A percentile compares a stretch with the other conserved stretches of the same genome.
phyloP scores from a whole-genome alignment of 1,284 basidiomycete genomes.

The Cryptococcus sp. region DNA sequence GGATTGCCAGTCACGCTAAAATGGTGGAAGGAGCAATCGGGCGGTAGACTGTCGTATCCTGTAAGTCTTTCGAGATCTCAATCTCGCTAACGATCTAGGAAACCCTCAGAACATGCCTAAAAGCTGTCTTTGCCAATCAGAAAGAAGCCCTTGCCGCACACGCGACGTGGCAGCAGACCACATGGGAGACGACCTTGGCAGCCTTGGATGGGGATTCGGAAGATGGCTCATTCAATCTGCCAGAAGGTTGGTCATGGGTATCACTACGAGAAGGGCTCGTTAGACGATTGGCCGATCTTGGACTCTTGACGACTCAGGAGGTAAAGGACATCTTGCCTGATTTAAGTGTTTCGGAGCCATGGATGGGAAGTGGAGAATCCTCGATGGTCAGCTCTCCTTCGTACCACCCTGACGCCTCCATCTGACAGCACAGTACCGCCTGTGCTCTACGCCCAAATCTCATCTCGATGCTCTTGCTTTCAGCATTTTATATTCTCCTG shows the following conservation, averaged over 20 bases:
- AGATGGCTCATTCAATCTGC: constrained; percentile 22
- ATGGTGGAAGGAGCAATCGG: constrained; percentile 35
- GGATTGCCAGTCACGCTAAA: constrained; percentile 25
- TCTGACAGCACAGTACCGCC: constrained; percentile 18
- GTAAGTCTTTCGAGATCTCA: constrained; percentile 13
- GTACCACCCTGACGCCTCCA: not conserved
- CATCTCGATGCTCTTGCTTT: constrained; percentile 30
- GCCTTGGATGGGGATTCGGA: constrained; percentile 31
- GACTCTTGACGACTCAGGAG: constrained; percentile 20
- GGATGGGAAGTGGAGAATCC: constrained; percentile 7
- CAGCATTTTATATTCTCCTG: constrained; percentile 24
- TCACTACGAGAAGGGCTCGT: constrained; percentile 27
- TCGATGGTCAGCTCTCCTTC: constrained; percentile 15
- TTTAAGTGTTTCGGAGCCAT: not conserved
- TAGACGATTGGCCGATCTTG: constrained; percentile 23
- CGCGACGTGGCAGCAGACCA: constrained; percentile 10
- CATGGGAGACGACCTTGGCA: constrained; percentile 8
- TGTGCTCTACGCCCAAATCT: constrained; percentile 16
- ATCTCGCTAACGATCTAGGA: constrained; percentile 5
- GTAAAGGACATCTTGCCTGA: constrained; percentile 17
- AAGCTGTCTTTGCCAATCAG: constrained; percentile 2
- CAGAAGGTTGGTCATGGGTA: constrained; percentile 34
- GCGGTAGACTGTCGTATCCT: constrained; percentile 28
- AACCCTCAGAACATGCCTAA: constrained; percentile 6
- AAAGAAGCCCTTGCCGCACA: constrained; percentile 9